Conservation (phyloP, 106 monocot genomes). For the Dendrobium chrysotoxum region DNA sequence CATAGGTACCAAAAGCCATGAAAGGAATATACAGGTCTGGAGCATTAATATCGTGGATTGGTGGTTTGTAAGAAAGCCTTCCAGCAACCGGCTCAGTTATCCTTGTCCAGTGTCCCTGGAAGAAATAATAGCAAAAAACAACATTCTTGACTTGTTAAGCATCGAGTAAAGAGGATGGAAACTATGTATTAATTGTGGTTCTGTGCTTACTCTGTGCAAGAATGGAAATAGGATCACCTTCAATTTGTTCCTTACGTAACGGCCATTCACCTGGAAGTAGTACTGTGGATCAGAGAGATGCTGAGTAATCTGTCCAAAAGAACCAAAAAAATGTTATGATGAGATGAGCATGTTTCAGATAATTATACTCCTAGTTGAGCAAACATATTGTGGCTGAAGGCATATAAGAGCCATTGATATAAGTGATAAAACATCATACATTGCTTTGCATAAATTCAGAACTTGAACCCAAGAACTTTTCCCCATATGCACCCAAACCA, state of each 20-base stretch:
- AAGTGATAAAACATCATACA: conserved; percentile 10
- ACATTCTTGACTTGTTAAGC: neutral
- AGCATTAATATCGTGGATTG: conserved; percentile 42
- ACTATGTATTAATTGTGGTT: neutral
- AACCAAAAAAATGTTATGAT: neutral
- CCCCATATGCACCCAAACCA: conserved; percentile 38
- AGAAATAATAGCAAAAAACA: neutral
- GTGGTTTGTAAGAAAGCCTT: conserved; percentile 40
- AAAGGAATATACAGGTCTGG: conserved; percentile 42
- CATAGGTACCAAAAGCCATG: conserved; percentile 43
- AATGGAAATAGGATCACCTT: conserved; percentile 41
- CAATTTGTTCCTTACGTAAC: conserved; percentile 43
- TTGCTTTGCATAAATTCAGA: conserved; percentile 56
- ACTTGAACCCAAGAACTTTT: conserved; percentile 40
- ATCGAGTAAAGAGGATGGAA: neutral
- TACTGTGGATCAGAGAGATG: conserved; percentile 42
- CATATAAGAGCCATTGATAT: neutral
- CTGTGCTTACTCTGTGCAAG: conserved; percentile 31
- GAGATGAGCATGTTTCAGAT: neutral
- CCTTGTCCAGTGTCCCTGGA: conserved; percentile 52
- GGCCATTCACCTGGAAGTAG: conserved; percentile 47
- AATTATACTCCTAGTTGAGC: neutral
- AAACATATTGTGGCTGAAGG: neutral
- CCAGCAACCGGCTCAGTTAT: conserved; percentile 43
- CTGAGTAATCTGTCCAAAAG: conserved; percentile 28